Evolutionary conservation across 2,329 filamentous ascomycete genomes (phyloP), one percentile per base, ranked within the genome.

Genomic region (Paramyrothecium roridum): DNA sequence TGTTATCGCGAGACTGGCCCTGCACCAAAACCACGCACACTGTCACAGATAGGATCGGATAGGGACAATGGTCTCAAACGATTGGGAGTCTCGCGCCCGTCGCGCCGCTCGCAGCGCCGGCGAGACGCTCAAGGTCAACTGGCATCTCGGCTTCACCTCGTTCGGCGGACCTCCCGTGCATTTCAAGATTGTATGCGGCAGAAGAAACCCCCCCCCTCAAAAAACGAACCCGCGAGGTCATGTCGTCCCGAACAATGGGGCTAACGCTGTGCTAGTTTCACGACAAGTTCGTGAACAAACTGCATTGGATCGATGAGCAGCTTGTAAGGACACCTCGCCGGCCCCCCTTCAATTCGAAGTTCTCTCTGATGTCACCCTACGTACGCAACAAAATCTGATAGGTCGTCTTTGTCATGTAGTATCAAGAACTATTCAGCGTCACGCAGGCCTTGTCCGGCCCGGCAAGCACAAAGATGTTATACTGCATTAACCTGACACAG

Each of bases 341-440:
- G 6, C 26, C 26, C 3, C 17, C 17, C 19, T 3, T 33, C 10
- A 19, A n/a, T n/a, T n/a, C n/a, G n/a, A n/a, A 23, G 12, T n/a
- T 22, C 43, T 47, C n/a, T 22, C 13, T 12, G 22, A 30, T 30
- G 16, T 6, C 10, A 26, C 4, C n/a, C n/a, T n/a, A n/a, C 10
- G 26, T 4, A 30, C 26, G 10, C 6, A 30, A 30, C n/a, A 6
- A 43, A 43, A 4, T 43, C 37, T 43, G n/a, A 43, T 13, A 17
- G 4, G 37, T 43, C 37, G 13, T 13, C 6, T 43, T 6, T 13
- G 13, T 43, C 37, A 6, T 12, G 3, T 49, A 88, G 84, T 90
- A 87, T 68, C 85, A 89, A 67, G 88, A 91, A 63, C 77, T 91
- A 0, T 91, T 91, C 67, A 86, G 84, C 23, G 72, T 91, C 48